Percentiles rank a stretch among this genome's conserved stretches.
Conservation (phyloP, 2,329 filamentous ascomycete species). For the Fusarium nurragi region DNA sequence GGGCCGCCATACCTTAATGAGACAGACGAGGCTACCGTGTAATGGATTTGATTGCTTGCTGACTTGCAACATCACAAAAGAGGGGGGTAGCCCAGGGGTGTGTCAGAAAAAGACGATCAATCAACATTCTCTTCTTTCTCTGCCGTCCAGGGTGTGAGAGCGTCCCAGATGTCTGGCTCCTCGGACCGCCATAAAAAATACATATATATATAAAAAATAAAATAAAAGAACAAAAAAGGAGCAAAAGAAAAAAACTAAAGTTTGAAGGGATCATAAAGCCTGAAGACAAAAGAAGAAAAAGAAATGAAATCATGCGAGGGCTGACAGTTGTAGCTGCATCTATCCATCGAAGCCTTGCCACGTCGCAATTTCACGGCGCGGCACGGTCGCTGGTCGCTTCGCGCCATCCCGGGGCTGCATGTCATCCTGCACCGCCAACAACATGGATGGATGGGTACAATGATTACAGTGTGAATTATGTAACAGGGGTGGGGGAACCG, state of each 20-base stretch:
- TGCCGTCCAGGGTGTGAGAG: neutral
- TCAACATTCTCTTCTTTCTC: neutral
- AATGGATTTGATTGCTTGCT: conserved; percentile 13
- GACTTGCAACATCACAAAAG: neutral
- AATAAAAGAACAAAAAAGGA: neutral
- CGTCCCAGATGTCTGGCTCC: conserved; percentile 16
- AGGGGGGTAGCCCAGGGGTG: conserved; percentile 1
- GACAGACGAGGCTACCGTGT: conserved; percentile 34
- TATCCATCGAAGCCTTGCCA: conserved; percentile 40
- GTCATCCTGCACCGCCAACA: conserved; percentile 42
- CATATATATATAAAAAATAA: too few relatives aligned
- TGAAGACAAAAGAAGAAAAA: neutral
- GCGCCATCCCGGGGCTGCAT: conserved; percentile 46
- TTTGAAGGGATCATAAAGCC: conserved; percentile 6
- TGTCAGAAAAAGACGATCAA: conserved; percentile 3
- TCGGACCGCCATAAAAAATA: too few relatives aligned
- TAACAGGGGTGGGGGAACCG: conserved; percentile 8
- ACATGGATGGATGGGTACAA: neutral
- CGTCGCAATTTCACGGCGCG: conserved; percentile 47
- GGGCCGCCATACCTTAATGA: conserved; percentile 39
- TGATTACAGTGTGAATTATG: conserved; percentile 34
- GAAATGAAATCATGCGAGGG: conserved; percentile 18
- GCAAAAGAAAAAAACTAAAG: conserved; percentile 5
- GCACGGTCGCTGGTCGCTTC: conserved; percentile 41
- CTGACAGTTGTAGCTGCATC: conserved; percentile 22